phyloP scores from a whole-genome alignment of 2,329 filamentous ascomycete species.

The Xylariales sp. region DNA sequence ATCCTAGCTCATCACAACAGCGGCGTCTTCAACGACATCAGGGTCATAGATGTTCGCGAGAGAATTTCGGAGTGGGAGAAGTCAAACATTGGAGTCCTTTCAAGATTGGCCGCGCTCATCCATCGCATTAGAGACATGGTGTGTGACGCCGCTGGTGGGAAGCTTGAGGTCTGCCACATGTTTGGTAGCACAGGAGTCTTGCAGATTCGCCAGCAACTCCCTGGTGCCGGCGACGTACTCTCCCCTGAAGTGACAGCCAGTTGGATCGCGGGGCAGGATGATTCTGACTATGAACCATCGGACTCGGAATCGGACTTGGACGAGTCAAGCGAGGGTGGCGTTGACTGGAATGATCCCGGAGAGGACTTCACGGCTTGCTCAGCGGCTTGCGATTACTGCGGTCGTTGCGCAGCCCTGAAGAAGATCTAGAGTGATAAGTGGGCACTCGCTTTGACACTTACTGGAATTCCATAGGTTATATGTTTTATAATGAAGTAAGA shows the following conservation, averaged over 20 bases:
- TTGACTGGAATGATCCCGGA: conserved; percentile 1
- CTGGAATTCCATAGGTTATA: too few species aligned
- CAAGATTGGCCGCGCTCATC: conserved; percentile 7
- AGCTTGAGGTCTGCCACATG: conserved; percentile 8
- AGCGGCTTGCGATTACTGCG: conserved; percentile 7
- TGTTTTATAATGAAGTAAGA: too few species aligned
- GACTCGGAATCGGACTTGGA: conserved; percentile 6
- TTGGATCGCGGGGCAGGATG: conserved; percentile 5
- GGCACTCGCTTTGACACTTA: neutral
- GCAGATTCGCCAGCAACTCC: conserved; percentile 6
- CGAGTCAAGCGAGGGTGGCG: neutral
- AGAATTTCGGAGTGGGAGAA: conserved; percentile 9
- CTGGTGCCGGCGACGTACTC: neutral
- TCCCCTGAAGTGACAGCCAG: conserved; percentile 1
- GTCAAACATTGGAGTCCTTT: neutral
- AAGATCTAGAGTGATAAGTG: too few species aligned
- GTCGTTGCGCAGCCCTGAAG: conserved; percentile 1
- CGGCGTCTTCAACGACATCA: conserved; percentile 31
- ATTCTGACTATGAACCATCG: neutral
- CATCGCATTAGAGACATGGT: conserved; percentile 3
- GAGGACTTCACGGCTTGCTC: conserved; percentile 10
- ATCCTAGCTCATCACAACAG: conserved; percentile 35
- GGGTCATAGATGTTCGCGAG: conserved; percentile 2
- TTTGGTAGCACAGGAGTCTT: neutral
- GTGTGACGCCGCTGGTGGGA: neutral